phyloP scores from a whole-genome alignment of 495 filamentous ascomycete species.

The Penicillium herquei region DNA sequence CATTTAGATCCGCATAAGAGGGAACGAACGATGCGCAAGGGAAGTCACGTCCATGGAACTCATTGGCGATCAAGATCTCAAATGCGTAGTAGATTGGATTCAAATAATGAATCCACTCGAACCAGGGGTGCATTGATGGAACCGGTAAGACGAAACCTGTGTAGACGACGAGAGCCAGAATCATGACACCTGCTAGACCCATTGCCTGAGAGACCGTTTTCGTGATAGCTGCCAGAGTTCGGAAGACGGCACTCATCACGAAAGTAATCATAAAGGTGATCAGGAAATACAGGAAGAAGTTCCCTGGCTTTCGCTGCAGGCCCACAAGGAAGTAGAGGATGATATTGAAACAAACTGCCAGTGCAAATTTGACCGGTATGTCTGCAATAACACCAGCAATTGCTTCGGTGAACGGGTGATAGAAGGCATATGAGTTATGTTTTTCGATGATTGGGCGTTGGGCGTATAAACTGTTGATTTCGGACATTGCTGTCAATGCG shows the following conservation, averaged over 20 bases:
- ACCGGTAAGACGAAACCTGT: slow-evolving; percentile 87
- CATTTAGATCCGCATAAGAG: slow-evolving; percentile 40
- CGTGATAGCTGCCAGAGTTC: slow-evolving; percentile 52
- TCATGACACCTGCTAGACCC: slow-evolving; percentile 77
- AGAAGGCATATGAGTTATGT: slow-evolving; percentile 84
- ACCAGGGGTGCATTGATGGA: slow-evolving; percentile 71
- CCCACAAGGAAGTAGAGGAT: slow-evolving; percentile 87
- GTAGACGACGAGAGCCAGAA: slow-evolving; percentile 80
- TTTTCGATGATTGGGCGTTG: slow-evolving; percentile 94
- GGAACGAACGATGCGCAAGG: slow-evolving; percentile 64
- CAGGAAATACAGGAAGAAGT: slow-evolving; percentile 66
- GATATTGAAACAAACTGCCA: slow-evolving; percentile 62
- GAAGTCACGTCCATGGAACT: slow-evolving; percentile 70
- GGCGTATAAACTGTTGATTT: slow-evolving; percentile 76
- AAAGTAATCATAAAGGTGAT: slow-evolving; percentile 66
- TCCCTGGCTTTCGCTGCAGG: slow-evolving; percentile 68
- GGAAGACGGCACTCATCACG: slow-evolving; percentile 71
- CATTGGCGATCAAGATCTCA: slow-evolving; percentile 89
- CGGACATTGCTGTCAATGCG: slow-evolving; percentile 74
- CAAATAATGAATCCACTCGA: slow-evolving; percentile 83
- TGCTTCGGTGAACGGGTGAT: slow-evolving; percentile 86
- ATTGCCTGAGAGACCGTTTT: slow-evolving; percentile 58
- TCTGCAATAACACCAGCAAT: slow-evolving; percentile 81
- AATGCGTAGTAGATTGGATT: slow-evolving; percentile 87
- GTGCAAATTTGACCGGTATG: slow-evolving; percentile 61